A percentile compares a stretch with the other conserved stretches of the same genome.
These are phyloP conservation scores for Pisolithus albus DNA, from an alignment of 768 basidiomycete genomes.

Conservation along the genomic window DNA sequence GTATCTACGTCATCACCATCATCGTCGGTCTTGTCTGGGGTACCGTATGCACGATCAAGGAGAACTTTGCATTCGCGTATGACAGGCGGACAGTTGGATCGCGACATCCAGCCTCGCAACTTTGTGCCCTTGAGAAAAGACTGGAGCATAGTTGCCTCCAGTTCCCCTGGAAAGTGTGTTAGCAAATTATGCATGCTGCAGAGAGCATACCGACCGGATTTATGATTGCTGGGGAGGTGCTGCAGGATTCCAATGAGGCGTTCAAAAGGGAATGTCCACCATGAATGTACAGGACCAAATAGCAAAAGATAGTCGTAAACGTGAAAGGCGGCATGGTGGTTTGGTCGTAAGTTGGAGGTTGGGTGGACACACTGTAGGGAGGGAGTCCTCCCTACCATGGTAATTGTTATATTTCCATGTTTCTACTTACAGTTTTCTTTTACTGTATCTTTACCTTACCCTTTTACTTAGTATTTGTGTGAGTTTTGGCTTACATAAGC, in stretches of 20 bases:
- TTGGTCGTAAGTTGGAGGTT: slow-evolving; percentile 8
- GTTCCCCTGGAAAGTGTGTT: slow-evolving; percentile 8
- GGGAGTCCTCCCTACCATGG: too few species aligned
- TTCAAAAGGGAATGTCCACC: slow-evolving; percentile 37
- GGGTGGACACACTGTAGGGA: too few species aligned
- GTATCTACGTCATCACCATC: not conserved
- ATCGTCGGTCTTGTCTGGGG: not conserved
- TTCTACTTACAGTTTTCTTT: too few species aligned
- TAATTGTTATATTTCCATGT: too few species aligned
- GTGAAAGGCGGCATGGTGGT: slow-evolving; percentile 27
- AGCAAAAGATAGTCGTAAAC: slow-evolving; percentile 26
- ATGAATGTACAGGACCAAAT: slow-evolving; percentile 32
- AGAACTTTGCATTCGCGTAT: slow-evolving; percentile 4
- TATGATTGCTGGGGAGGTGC: slow-evolving; percentile 26
- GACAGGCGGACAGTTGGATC: slow-evolving; percentile 1
- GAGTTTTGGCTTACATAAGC: too few species aligned
- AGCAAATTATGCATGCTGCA: slow-evolving; percentile 4
- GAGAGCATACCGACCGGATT: slow-evolving; percentile 12
- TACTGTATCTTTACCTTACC: too few species aligned
- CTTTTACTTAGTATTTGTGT: too few species aligned
- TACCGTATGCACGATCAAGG: not conserved
- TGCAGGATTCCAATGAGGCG: slow-evolving; percentile 32
- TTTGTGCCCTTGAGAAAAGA: slow-evolving; percentile 11
- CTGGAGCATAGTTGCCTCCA: slow-evolving; percentile 5
- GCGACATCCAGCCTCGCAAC: slow-evolving; percentile 5